Base-by-base conservation (phyloP, 495 filamentous ascomycete genomes). In the Alectoria sarmentosa region DNA sequence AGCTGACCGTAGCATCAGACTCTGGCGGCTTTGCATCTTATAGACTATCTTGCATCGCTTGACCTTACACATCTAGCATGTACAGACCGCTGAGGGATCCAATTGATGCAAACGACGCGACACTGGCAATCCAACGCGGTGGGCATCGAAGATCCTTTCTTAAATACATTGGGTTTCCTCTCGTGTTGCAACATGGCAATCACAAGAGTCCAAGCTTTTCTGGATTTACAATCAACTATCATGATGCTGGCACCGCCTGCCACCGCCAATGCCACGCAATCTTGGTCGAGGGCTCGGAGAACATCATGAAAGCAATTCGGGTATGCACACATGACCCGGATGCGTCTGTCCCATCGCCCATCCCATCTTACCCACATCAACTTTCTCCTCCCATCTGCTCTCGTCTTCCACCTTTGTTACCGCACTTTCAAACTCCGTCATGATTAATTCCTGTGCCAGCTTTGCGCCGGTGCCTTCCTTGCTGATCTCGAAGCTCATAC, bases 261-360 rank as follows among this genome's bases (percentile, higher is more conserved):
- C 48, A 14, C 1, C 26, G 48, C 23, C 26, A 19, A 34, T 17
- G 26, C 15, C 34, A 54, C 10, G 6, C 49, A 54, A 11, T 54
- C 28, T 0, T 11, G 21, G 26, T 26, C 19, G 4, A 42, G 6
- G 17, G 32, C 28, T 41, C 6, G 38, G 13, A 1, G 19, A 23
- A 10, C 0, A 30, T 57, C 10, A 58, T 19, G 38, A 58, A n/a
- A 83, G 70, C 65, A 83, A 76, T 49, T 82, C 75, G 39, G 80
- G 80, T 65, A 71, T 77, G 32, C 79, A 78, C 2, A 79, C 78
- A 59, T 80, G 79, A 68, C 82, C 82, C 55, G 76, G 76, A 58
- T 76, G 77, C 26, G 82, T 71, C 67, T 81, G 75, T 5, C 79
- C 80, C 77, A 83, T 79, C 15, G 79, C 78, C 76, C 76, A 82